Conservation (phyloP, 2,329 filamentous ascomycete genomes). For the Malbranchea cinnamomea region DNA sequence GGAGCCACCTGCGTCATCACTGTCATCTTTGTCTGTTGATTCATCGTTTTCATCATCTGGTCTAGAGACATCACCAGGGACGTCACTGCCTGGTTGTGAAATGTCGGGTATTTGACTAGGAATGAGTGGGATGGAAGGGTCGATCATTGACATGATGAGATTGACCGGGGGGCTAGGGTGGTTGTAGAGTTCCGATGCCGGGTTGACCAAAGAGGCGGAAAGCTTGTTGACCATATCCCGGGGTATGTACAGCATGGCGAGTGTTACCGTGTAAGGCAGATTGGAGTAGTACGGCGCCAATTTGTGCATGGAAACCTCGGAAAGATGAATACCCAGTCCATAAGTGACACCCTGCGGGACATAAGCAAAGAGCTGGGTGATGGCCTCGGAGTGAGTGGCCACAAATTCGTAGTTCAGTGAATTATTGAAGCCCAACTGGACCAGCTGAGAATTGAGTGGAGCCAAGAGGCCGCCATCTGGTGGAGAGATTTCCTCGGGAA, state of each 20-base stretch:
- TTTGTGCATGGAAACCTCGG: constrained; percentile 50
- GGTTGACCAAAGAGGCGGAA: constrained; percentile 52
- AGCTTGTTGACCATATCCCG: constrained; percentile 52
- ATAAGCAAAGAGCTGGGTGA: constrained; percentile 70
- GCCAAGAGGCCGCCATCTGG: constrained; percentile 40
- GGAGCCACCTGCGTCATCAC: constrained; percentile 18
- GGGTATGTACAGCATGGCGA: constrained; percentile 65
- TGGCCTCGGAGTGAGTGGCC: constrained; percentile 52
- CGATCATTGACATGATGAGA: constrained; percentile 66
- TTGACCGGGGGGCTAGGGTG: constrained; percentile 50
- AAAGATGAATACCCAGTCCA: constrained; percentile 34
- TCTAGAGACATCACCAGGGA: constrained; percentile 26
- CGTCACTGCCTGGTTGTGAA: constrained; percentile 20
- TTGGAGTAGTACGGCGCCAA: constrained; percentile 57
- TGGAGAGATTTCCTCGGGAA: constrained; percentile 65
- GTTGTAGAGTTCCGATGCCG: constrained; percentile 60
- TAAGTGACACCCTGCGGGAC: constrained; percentile 57
- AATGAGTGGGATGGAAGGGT: constrained; percentile 61
- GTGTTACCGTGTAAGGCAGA: constrained; percentile 67
- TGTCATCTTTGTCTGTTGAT: constrained; percentile 14
- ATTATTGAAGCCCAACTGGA: constrained; percentile 74
- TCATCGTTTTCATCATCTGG: constrained; percentile 21
- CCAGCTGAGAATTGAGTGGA: constrained; percentile 51
- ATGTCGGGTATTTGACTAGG: constrained; percentile 14
- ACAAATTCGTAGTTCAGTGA: constrained; percentile 77